Conservation (phyloP, 163 green algal species). For the Prototheca stagnorum region DNA sequence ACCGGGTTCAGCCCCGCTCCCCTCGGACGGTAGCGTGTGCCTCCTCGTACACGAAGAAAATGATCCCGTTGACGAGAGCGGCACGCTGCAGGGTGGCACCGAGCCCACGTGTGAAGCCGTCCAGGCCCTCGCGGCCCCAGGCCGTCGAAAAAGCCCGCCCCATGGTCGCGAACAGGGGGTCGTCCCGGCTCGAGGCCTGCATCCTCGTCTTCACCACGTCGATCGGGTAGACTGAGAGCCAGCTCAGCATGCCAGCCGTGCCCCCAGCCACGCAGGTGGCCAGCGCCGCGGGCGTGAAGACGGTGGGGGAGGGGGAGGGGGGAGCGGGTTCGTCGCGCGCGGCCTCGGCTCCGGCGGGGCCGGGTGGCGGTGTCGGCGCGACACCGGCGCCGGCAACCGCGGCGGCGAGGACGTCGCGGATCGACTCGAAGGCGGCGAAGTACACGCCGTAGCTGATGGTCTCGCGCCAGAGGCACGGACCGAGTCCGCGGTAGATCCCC, state of each 20-base stretch:
- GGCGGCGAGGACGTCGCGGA: conserved; percentile 15
- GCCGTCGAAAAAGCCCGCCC: conserved; percentile 18
- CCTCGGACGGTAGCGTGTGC: too few species aligned
- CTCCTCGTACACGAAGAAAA: conserved; percentile 30
- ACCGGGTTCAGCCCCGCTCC: too few species aligned
- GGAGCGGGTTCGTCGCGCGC: too few species aligned
- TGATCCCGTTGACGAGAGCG: conserved; percentile 34
- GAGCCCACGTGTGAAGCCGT: conserved; percentile 26
- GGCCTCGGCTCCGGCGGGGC: neutral
- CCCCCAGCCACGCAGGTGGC: conserved; percentile 22
- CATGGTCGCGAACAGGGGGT: conserved; percentile 14
- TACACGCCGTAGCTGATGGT: conserved; percentile 40
- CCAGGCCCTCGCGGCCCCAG: conserved; percentile 18
- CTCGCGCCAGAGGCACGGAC: conserved; percentile 37
- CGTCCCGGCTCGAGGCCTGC: conserved; percentile 17
- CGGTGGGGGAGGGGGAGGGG: neutral
- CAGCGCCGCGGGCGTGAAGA: neutral
- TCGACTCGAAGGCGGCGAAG: conserved; percentile 21
- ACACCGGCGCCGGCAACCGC: neutral
- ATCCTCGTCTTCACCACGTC: conserved; percentile 46
- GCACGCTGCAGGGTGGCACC: conserved; percentile 28
- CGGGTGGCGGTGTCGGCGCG: neutral
- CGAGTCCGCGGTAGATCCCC: conserved; percentile 39
- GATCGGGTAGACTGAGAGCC: conserved; percentile 44
- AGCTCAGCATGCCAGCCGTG: conserved; percentile 34